Evolutionary conservation across 306 rosid genomes (phyloP).

Genomic region (Prunus kanzakura): DNA sequence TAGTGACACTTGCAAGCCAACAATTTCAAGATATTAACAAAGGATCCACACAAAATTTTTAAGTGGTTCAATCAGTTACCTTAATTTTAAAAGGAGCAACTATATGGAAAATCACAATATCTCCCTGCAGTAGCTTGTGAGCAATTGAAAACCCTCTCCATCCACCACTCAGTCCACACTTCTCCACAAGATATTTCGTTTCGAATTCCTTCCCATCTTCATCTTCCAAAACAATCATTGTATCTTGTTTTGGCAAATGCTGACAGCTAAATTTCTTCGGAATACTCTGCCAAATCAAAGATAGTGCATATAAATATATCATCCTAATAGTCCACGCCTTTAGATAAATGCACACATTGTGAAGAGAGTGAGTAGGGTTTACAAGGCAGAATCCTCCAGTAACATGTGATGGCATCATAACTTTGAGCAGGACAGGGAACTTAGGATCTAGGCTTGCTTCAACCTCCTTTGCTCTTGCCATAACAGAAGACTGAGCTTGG

Average conservation of each 20-base stretch:
- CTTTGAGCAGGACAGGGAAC: constrained; percentile 34
- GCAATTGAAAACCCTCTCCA: constrained; percentile 49
- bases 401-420: constrained; percentile 48
- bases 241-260: constrained; percentile 37
- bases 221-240: constrained; percentile 38
- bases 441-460: constrained; percentile 24
- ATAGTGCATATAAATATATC: not conserved
- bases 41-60: not conserved
- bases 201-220: constrained; percentile 24
- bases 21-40: not conserved
- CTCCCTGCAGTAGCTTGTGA: constrained; percentile 34
- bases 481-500: constrained; percentile 6
- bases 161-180: constrained; percentile 46
- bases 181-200: constrained; percentile 33
- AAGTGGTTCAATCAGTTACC: constrained; percentile 30
- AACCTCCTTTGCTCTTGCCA: constrained; percentile 33
- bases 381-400: constrained; percentile 51
- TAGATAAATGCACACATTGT: not conserved
- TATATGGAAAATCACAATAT: constrained; percentile 39
- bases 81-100: constrained; percentile 34
- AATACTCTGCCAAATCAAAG: constrained; percentile 39
- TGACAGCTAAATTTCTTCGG: constrained; percentile 27
- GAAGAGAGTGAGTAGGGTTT: not conserved
- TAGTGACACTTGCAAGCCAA: not conserved
- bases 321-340: not conserved